A percentile compares a stretch with the other conserved stretches of the same genome.
phyloP scores from a whole-genome alignment of 164 flowering plant genomes.

The Vitis rupestris region DNA sequence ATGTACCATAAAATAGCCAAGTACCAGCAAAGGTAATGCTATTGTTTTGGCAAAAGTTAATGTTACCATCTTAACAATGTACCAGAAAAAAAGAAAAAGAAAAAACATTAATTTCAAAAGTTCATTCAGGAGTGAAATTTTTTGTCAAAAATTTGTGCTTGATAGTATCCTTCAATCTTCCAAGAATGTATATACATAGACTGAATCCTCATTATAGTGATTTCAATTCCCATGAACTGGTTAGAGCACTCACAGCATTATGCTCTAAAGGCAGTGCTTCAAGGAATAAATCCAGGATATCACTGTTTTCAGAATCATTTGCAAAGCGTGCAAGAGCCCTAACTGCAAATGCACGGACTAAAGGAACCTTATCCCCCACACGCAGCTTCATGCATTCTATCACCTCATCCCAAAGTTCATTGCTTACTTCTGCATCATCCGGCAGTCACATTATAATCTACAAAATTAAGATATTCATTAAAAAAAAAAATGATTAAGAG shows the following conservation, averaged over 20 bases:
- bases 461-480: slow-evolving; percentile 10
- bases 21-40: no score
- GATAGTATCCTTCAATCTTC: no score
- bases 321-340: slow-evolving; percentile 90
- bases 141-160: no score
- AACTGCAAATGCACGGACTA: slow-evolving; percentile 65
- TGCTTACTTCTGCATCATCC: slow-evolving; percentile 88
- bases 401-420: slow-evolving; percentile 88
- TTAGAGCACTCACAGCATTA: slow-evolving; percentile 54
- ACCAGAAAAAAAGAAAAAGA: no score
- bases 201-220: no score
- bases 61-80: no score
- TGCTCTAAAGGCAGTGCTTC: slow-evolving; percentile 62
- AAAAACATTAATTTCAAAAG: no score
- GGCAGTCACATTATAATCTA: slow-evolving; percentile 91
- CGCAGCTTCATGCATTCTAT: slow-evolving; percentile 74
- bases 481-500: background rate
- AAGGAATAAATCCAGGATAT: slow-evolving; percentile 75
- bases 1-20: no score
- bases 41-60: no score
- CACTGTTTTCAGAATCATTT: slow-evolving; percentile 76
- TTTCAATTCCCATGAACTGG: background rate
- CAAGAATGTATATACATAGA: no score
- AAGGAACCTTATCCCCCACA: slow-evolving; percentile 68
- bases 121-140: no score